Evolutionary conservation across 2,329 filamentous ascomycete genomes (phyloP), one percentile per base, ranked within the genome.

Genomic region (Fusarium sp.): DNA sequence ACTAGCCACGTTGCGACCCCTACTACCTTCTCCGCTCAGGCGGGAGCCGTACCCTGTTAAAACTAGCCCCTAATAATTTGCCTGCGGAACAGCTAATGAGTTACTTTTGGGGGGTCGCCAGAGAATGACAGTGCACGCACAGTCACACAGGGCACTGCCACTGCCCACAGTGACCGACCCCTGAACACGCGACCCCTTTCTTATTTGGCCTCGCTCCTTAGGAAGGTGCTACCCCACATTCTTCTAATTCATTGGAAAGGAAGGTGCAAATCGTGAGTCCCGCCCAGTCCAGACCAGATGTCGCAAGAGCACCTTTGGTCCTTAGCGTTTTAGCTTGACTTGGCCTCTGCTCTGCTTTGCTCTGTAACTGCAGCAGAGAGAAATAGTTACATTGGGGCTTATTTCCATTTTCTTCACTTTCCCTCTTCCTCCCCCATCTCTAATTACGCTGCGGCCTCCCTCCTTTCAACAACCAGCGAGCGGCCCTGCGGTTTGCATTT

Each of bases 111-210:
- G 28, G 9, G 17, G 24, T 5, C 44, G 17, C 17, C 35, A 24
- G 24, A 37, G n/a, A 45, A 26, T 37, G 24, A 40, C 17, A 20
- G 39, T 46, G 45, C 50, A 30, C 28, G 24, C 24, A 24, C 24
- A 24, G 24, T 24, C 24, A 7, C 24, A 24, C 24, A 24, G 6
- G 6, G 24, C 6, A 24, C 24, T 28, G 26, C 9, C 10, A 9
- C 26, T 28, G 26, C 26, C 28, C 10, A 59, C 56, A 32, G 53
- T 39, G 30, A n/a, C 17, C 37, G 33, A 51, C 65, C 65, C 66
- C 65, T 69, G 60, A 63, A 62, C 65, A 68, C 66, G 66, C 66
- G 66, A 68, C 66, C 66, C 66, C 66, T 68, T 68, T 68, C 66
- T 68, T 65, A 65, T 68, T 69, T 69, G 65, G 65, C 65, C 59